Base-by-base conservation (phyloP, 148 eudicot species). In the Fagopyrum esculentum region DNA sequence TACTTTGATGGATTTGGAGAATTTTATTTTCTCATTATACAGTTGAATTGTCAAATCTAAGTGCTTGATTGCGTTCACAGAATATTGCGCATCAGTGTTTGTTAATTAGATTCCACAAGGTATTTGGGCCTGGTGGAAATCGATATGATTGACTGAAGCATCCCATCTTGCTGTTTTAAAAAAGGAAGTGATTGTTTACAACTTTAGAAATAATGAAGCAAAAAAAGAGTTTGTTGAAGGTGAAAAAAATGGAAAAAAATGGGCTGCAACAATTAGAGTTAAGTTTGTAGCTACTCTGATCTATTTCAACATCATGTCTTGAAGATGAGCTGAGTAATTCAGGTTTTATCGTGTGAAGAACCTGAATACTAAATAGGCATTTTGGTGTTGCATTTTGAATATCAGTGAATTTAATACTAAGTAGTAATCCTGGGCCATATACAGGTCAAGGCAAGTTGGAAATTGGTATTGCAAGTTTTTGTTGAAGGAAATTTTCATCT, bases 381-480 rank as follows among this genome's bases (percentile, higher is more conserved):
- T 40, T 66, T 3, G 15, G n/a, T 66, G 43, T 12, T 66, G 71
- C 19, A 66, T 40, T 8, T 43, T 66, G 71, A 66, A 66, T 66
- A 40, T 66, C 46, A 66, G 17, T 40, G 71, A 66, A 66, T 6
- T 66, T 15, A 35, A 2, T 35, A 35, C 40, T 43, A 12, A 4
- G 71, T 66, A 66, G 47, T 57, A 57, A 57, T 57, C 57, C 17
- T 52, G 57, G 57, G 11, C 57, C 57, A 52, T 52, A 52, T 13
- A 52, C n/a, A 57, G 63, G 6, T 57, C 4, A 57, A n/a, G 15
- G 59, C 59, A 55, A 55, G 59, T 55, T 55, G n/a, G 19, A 55
- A 15, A 16, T 15, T 55, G 59, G 59, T 19, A 55, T 55, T 55
- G n/a, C 6, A 16, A 55, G 19, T 55, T 55, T 55, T 16, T 55